These are phyloP conservation scores for Thraustochytrium sp. DNA, from an alignment of 352 stramenopile species.

Conservation along the genomic window DNA sequence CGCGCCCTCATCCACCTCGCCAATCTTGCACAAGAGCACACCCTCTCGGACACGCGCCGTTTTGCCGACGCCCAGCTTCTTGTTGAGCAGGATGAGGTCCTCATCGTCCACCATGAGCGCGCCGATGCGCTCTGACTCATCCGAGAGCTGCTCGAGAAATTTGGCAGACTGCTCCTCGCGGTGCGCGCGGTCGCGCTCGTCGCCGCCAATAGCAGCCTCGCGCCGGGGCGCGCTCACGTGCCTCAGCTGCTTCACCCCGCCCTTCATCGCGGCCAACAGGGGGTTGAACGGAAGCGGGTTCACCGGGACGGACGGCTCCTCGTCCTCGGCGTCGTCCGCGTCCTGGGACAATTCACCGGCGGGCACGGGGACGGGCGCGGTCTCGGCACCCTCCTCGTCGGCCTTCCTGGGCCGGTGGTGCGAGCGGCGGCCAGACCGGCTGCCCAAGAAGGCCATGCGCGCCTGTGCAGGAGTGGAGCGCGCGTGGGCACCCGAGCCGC, in stretches of 20 bases:
- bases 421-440: background rate
- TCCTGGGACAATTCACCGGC: background rate
- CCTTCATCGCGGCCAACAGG: background rate
- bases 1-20: background rate
- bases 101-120: background rate
- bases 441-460: too few relatives aligned
- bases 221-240: too few relatives aligned
- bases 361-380: background rate
- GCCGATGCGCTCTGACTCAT: background rate
- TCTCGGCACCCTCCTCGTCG: background rate
- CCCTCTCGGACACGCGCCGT: background rate
- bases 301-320: background rate
- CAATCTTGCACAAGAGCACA: constrained; percentile 21
- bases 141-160: background rate
- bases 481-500: too few relatives aligned
- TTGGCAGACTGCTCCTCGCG: background rate
- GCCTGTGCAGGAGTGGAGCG: too few relatives aligned
- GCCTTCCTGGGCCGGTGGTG: background rate
- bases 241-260: background rate
- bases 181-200: background rate
- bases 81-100: constrained; percentile 12
- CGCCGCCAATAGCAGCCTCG: background rate
- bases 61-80: background rate
- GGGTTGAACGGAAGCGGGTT: background rate
- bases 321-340: background rate